Conservation (phyloP, 495 filamentous ascomycete genomes). For the Jackrogersella multiformis region DNA sequence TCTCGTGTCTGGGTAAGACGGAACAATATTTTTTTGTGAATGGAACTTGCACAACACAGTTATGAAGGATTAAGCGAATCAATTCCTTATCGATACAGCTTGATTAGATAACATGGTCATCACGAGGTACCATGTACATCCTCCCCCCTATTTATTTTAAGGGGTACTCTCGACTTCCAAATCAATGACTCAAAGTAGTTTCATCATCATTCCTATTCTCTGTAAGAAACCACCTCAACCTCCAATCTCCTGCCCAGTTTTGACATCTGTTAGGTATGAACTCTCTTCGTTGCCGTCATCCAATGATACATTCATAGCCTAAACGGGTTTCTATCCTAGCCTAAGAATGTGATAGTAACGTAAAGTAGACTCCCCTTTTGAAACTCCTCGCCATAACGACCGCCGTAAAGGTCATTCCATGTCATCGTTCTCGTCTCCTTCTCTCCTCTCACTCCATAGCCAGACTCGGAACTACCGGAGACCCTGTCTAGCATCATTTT, state of each 20-base stretch:
- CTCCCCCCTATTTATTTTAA: not conserved
- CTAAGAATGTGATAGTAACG: too few species aligned
- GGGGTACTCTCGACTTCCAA: not conserved
- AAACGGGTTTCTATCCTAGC: not conserved
- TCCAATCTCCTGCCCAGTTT: not conserved
- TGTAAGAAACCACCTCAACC: not conserved
- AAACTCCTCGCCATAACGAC: not conserved
- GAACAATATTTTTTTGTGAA: constrained; percentile 33
- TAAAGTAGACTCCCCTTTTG: not conserved
- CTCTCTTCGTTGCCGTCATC: not conserved
- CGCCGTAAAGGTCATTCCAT: not conserved
- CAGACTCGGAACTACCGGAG: not conserved
- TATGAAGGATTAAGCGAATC: constrained; percentile 35
- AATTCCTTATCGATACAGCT: constrained; percentile 23
- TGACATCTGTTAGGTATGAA: too few species aligned
- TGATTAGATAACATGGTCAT: constrained; percentile 4
- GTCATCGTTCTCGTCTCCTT: not conserved
- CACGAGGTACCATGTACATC: not conserved
- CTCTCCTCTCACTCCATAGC: not conserved
- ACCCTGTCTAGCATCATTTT: not conserved
- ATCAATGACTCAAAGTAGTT: not conserved
- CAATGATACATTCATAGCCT: not conserved
- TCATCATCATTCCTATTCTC: not conserved
- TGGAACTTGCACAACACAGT: constrained; percentile 11
- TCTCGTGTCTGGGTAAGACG: not conserved